Evolutionary conservation across 2,329 filamentous ascomycete genomes (phyloP).

Genomic region (Alternaria ventricosa): DNA sequence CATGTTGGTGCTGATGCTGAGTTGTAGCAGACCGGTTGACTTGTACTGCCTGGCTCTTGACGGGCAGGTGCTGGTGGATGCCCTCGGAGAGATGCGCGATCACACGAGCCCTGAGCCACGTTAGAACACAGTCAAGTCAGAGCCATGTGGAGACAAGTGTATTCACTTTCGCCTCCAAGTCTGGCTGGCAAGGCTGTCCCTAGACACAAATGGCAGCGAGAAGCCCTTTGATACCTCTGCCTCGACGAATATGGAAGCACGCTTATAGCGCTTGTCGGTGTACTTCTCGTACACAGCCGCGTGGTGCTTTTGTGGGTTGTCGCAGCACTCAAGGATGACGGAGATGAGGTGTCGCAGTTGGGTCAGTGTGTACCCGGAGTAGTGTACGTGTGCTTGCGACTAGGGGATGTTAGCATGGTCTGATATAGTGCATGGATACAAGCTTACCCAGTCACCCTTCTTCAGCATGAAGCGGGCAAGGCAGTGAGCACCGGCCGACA

Average conservation of each 20-base stretch:
- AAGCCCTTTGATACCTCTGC: conserved; percentile 71
- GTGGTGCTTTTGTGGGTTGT: conserved; percentile 81
- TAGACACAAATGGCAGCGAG: conserved; percentile 52
- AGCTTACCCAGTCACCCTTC: conserved; percentile 90
- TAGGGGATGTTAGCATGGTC: conserved; percentile 54
- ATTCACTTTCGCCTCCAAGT: conserved; percentile 50
- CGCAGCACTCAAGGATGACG: conserved; percentile 87
- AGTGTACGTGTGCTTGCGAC: conserved; percentile 85
- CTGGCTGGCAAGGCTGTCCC: conserved; percentile 45
- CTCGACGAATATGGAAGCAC: conserved; percentile 80
- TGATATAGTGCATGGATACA: not conserved
- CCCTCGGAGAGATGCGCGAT: conserved; percentile 23
- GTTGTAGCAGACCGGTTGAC: conserved; percentile 11
- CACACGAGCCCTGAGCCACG: conserved; percentile 30
- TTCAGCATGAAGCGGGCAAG: conserved; percentile 85
- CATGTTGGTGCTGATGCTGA: conserved; percentile 26
- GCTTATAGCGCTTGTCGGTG: conserved; percentile 83
- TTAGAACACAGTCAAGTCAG: conserved; percentile 35
- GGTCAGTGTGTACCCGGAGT: conserved; percentile 88
- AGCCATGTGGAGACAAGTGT: conserved; percentile 26
- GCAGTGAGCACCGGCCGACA: conserved; percentile 91
- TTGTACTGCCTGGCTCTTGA: conserved; percentile 15
- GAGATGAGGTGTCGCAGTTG: conserved; percentile 80
- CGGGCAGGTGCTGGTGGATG: conserved; percentile 19
- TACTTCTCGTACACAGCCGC: conserved; percentile 91